Percentiles rank a stretch among this genome's conserved stretches.
Evolutionary conservation across 2,329 filamentous ascomycete genomes (phyloP).

Genomic region (Xylaria sp.): DNA sequence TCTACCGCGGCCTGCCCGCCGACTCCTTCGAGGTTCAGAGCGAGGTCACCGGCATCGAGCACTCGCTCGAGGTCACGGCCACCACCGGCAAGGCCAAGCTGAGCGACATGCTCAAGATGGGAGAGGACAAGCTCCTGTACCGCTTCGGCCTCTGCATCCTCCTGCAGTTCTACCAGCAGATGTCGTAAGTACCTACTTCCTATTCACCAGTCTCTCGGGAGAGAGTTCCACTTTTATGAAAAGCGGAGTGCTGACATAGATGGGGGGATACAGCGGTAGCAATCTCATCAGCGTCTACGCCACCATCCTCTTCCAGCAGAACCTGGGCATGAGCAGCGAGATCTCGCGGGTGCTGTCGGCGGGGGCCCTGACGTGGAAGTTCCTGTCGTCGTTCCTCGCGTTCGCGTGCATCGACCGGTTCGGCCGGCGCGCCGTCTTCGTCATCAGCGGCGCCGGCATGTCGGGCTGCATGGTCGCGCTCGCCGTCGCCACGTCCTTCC

Average conservation of each 20-base stretch:
- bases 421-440: constrained; percentile 54
- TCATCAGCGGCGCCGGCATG: constrained; percentile 56
- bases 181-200: constrained; percentile 37
- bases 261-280: constrained; percentile 41
- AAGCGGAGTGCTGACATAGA: constrained; percentile 10
- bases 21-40: constrained; percentile 33
- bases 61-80: constrained; percentile 48
- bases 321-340: constrained; percentile 43
- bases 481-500: constrained; percentile 54
- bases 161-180: constrained; percentile 54
- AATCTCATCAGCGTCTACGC: constrained; percentile 53
- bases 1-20: constrained; percentile 25
- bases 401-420: constrained; percentile 55
- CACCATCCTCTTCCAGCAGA: constrained; percentile 44
- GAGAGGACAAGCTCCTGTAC: constrained; percentile 53
- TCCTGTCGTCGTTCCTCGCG: constrained; percentile 46
- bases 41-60: constrained; percentile 52
- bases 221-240: no score
- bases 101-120: constrained; percentile 50
- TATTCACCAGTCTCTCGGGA: no score
- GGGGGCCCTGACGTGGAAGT: constrained; percentile 59
- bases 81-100: constrained; percentile 40
- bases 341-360: constrained; percentile 47
- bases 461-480: constrained; percentile 56
- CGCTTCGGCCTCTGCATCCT: constrained; percentile 54